phyloP scores from a whole-genome alignment of 345 rosid genomes.

The Pistacia vera region DNA sequence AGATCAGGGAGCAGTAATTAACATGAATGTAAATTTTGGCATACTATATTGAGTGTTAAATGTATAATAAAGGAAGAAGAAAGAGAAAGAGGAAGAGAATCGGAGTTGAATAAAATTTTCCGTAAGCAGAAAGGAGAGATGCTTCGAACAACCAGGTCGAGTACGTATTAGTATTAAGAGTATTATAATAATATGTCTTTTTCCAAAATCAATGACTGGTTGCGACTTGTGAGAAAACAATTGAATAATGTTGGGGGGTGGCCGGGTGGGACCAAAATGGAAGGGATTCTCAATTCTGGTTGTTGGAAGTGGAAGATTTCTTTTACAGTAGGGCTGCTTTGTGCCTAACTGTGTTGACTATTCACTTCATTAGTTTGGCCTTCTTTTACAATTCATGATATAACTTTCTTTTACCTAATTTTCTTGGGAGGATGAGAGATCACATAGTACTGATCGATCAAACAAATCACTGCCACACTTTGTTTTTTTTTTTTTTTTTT shows the following conservation, averaged over 20 bases:
- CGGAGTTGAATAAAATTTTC: conserved; percentile 3
- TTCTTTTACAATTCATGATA: not conserved
- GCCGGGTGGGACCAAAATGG: conserved; percentile 31
- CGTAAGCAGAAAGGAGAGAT: conserved; percentile 10
- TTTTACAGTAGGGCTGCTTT: conserved; percentile 10
- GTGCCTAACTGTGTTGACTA: conserved; percentile 37
- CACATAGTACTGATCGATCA: not conserved
- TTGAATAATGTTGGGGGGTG: conserved; percentile 6
- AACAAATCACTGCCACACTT: too few relatives aligned
- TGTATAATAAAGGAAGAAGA: not conserved
- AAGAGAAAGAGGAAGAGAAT: not conserved
- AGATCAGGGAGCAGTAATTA: too few relatives aligned
- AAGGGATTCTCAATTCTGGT: conserved; percentile 25
- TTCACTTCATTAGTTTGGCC: not conserved
- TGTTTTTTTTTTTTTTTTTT: too few relatives aligned
- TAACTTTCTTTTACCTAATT: not conserved
- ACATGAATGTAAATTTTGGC: not conserved
- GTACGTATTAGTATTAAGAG: conserved; percentile 1
- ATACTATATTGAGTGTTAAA: too few relatives aligned
- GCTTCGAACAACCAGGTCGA: not conserved
- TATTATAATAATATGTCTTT: conserved; percentile 8
- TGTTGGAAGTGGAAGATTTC: conserved; percentile 15
- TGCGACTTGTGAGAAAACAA: not conserved
- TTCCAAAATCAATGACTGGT: conserved; percentile 29
- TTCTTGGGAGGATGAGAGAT: not conserved